Conservation (phyloP, 352 stramenopile genomes). For the Phytophthora pini region DNA sequence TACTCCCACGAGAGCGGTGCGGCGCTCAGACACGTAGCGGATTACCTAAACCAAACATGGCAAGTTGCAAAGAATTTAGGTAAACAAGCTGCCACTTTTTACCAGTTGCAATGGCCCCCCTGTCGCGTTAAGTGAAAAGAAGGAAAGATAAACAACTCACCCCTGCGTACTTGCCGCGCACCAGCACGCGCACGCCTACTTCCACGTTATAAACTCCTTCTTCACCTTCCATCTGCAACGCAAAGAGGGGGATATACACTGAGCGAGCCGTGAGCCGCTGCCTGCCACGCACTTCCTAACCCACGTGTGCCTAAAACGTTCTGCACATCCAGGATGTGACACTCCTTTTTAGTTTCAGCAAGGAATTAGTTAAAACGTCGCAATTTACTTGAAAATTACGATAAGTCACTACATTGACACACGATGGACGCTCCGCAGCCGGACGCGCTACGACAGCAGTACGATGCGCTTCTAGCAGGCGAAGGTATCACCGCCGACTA, state of each 20-base stretch:
- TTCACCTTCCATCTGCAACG: conserved; percentile 21
- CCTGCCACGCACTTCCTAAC: conserved; percentile 10
- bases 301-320: conserved; percentile 7
- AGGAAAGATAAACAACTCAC: conserved; percentile 38
- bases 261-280: neutral
- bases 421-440: conserved; percentile 7
- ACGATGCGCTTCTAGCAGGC: conserved; percentile 30
- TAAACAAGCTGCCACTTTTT: conserved; percentile 1
- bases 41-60: conserved; percentile 50
- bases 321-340: conserved; percentile 3
- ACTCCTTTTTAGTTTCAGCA: neutral
- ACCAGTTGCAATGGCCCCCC: conserved; percentile 6
- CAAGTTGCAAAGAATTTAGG: conserved; percentile 16
- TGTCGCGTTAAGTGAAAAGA: conserved; percentile 25
- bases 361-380: conserved; percentile 11
- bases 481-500: conserved; percentile 67
- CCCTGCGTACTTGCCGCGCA: conserved; percentile 82
- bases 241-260: neutral
- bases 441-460: conserved; percentile 24
- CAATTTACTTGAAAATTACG: conserved; percentile 15
- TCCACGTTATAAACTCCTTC: conserved; percentile 25
- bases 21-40: conserved; percentile 64
- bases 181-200: conserved; percentile 63
- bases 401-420: neutral
- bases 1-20: conserved; percentile 73